Conservation (phyloP, 495 filamentous ascomycete species). For the Neohortaea acidophila region DNA sequence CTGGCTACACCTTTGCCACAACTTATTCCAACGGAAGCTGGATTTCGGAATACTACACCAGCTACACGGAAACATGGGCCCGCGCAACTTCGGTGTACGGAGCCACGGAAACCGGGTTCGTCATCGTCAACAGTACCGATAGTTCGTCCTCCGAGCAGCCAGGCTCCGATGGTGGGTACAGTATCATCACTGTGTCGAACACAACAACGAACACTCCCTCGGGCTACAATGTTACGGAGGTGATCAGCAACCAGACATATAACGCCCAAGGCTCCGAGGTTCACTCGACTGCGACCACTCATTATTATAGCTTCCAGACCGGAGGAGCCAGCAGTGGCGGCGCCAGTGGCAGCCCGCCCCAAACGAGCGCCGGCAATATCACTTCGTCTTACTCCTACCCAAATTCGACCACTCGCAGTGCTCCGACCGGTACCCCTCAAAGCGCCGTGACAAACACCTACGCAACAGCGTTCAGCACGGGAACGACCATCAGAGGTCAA, state of each 20-base stretch:
- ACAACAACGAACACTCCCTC: neutral
- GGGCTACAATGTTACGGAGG: constrained; percentile 3
- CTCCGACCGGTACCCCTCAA: too few species aligned
- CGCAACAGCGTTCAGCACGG: too few species aligned
- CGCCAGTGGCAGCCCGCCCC: too few species aligned
- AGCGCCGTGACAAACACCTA: too few species aligned
- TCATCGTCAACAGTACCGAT: neutral
- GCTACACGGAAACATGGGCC: constrained; percentile 4
- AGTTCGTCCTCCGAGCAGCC: neutral
- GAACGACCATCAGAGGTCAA: too few species aligned
- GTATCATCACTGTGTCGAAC: neutral
- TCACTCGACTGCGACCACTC: constrained; percentile 8
- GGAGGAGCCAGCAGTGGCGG: neutral
- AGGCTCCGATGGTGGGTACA: constrained; percentile 4
- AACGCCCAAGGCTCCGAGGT: constrained; percentile 3
- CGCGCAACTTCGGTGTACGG: constrained; percentile 7
- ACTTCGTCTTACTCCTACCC: too few species aligned
- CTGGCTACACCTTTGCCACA: constrained; percentile 5
- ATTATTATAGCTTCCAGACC: neutral
- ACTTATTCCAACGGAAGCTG: constrained; percentile 3
- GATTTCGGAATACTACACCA: constrained; percentile 8
- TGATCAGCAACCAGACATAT: constrained; percentile 6
- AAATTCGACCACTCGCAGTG: too few species aligned
- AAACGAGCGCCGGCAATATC: too few species aligned
- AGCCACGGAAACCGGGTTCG: neutral